Evolutionary conservation across 2,329 filamentous ascomycete genomes (phyloP).

Genomic region (Scedosporium apiospermum): DNA sequence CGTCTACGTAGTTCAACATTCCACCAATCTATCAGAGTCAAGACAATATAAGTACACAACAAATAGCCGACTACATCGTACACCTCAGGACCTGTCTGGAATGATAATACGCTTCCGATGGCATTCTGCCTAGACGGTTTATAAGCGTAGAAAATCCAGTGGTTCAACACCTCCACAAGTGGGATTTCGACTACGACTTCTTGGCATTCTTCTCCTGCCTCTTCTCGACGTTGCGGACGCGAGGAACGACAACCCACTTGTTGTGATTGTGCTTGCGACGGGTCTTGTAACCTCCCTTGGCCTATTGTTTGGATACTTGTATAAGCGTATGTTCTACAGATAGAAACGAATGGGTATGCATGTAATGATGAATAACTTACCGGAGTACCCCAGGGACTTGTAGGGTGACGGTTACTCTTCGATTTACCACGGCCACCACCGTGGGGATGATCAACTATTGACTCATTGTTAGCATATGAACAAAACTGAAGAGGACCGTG

Average conservation of each 20-base stretch:
- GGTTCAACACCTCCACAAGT: not conserved
- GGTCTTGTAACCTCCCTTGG: conserved; percentile 88
- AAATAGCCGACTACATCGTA: too few species aligned
- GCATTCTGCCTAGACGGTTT: not conserved
- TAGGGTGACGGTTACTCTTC: conserved; percentile 93
- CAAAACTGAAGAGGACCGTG: not conserved
- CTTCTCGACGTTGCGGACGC: conserved; percentile 85
- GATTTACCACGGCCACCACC: conserved; percentile 99
- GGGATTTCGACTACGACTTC: conserved; percentile 4
- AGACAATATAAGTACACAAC: too few species aligned
- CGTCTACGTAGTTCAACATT: too few species aligned
- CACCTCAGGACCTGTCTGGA: too few species aligned
- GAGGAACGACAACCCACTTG: conserved; percentile 78
- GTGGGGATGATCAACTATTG: conserved; percentile 87
- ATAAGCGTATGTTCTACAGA: not conserved
- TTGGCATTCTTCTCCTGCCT: conserved; percentile 53
- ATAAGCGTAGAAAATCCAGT: too few species aligned
- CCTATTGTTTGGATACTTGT: conserved; percentile 24
- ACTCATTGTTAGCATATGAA: not conserved
- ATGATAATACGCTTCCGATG: not conserved
- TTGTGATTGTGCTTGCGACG: conserved; percentile 81
- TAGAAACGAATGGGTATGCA: not conserved
- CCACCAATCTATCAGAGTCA: too few species aligned
- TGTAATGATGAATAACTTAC: conserved; percentile 46
- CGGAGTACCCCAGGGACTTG: conserved; percentile 92